A percentile compares a stretch with the other conserved stretches of the same genome.
Evolutionary conservation across 169 alveolate species (phyloP).

Genomic region (Theileria equi): DNA sequence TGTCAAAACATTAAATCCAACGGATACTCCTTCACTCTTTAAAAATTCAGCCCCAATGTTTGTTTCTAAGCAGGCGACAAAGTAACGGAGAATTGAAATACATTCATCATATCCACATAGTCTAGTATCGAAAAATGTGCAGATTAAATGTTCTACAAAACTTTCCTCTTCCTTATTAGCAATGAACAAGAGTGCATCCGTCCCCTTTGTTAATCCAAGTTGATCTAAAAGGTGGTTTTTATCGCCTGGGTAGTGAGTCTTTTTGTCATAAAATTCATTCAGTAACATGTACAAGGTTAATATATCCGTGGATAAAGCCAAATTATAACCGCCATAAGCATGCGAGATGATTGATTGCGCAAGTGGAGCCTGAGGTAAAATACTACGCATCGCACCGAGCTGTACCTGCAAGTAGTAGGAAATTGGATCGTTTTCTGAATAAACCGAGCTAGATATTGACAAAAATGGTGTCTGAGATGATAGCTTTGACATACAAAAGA

Average conservation of each 20-base stretch:
- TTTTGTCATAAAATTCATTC: constrained; percentile 1
- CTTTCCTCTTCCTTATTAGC: constrained; percentile 23
- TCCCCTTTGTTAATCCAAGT: neutral
- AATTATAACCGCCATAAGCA: constrained; percentile 4
- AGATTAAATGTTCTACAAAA: constrained; percentile 27
- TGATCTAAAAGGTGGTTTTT: neutral
- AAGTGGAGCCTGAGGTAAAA: constrained; percentile 19
- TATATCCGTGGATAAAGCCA: constrained; percentile 27
- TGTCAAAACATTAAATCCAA: constrained; percentile 7
- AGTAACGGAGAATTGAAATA: constrained; percentile 23
- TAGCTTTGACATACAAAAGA: constrained; percentile 7
- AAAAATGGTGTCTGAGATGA: neutral
- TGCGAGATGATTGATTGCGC: constrained; percentile 12
- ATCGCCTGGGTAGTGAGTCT: neutral
- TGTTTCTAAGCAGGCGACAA: constrained; percentile 26
- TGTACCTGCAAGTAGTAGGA: too few species aligned
- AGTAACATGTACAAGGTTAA: constrained; percentile 16
- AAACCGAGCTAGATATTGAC: neutral
- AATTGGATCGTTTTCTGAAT: constrained; percentile 18
- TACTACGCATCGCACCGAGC: constrained; percentile 9
- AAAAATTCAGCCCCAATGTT: constrained; percentile 42
- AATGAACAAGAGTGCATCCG: too few species aligned
- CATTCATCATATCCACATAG: constrained; percentile 5
- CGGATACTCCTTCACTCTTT: constrained; percentile 20
- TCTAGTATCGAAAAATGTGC: constrained; percentile 6